Percentiles rank a stretch among this genome's conserved stretches.
phyloP scores from a whole-genome alignment of 148 eudicot genomes.

The Silene latifolia region DNA sequence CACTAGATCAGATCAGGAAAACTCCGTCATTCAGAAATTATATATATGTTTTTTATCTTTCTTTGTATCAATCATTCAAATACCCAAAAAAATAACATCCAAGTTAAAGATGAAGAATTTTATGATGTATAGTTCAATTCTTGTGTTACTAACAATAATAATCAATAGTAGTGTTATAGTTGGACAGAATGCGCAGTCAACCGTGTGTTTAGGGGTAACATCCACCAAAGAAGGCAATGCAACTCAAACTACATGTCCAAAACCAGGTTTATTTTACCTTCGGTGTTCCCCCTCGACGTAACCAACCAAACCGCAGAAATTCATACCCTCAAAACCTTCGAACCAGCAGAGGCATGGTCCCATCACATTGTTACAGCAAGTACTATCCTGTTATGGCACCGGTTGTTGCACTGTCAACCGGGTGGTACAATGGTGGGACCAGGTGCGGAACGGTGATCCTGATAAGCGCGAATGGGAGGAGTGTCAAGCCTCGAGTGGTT shows the following conservation, averaged over 20 bases:
- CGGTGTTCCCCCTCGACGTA: constrained; percentile 34
- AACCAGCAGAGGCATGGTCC: constrained; percentile 17
- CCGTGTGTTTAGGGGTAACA: constrained; percentile 24
- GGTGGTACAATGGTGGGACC: too few species aligned
- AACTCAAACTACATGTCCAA: constrained; percentile 28
- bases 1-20: constrained; percentile 5
- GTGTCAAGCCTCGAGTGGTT: constrained; percentile 39
- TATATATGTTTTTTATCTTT: neutral
- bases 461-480: constrained; percentile 32
- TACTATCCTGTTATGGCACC: constrained; percentile 25
- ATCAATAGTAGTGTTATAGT: constrained; percentile 16
- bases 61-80: neutral
- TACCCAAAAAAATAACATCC: neutral
- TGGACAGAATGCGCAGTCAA: constrained; percentile 33
- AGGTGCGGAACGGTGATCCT: constrained; percentile 30
- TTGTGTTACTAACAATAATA: constrained; percentile 15
- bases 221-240: constrained; percentile 34
- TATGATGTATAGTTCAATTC: constrained; percentile 4
- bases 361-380: constrained; percentile 24
- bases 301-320: constrained; percentile 24
- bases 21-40: neutral
- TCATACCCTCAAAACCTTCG: constrained; percentile 32
- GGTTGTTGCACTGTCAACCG: too few species aligned
- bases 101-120: constrained; percentile 4
- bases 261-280: constrained; percentile 33